Evolutionary conservation across 2,329 filamentous ascomycete species (phyloP).

Genomic region (Biscogniauxia sp.): DNA sequence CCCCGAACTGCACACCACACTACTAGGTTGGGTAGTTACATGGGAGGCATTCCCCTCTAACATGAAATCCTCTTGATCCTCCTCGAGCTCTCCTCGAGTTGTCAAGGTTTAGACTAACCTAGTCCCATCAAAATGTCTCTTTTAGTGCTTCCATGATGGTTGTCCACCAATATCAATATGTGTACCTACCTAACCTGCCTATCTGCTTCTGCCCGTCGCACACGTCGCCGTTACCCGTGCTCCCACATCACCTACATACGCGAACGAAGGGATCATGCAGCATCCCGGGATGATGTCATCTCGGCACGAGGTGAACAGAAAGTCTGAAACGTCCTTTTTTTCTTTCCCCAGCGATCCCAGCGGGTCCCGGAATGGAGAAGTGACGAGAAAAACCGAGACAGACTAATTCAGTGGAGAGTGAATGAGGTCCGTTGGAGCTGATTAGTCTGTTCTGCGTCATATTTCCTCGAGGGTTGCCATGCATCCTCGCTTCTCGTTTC

Average conservation of each 20-base stretch:
- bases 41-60: no score
- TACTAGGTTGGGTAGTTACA: no score
- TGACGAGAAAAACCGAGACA: neutral
- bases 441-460: neutral
- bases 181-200: neutral
- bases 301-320: neutral
- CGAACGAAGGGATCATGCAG: neutral
- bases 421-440: no score
- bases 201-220: neutral
- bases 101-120: no score
- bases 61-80: neutral
- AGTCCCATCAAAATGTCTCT: no score
- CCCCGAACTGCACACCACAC: neutral
- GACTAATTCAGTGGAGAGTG: no score
- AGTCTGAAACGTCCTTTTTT: neutral
- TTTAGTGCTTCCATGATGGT: no score
- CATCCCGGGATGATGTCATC: neutral
- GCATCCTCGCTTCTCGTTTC: no score
- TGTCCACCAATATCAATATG: no score
- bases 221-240: neutral
- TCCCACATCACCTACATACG: neutral
- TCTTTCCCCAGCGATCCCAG: neutral
- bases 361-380: neutral
- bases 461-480: no score
- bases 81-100: neutral